These are phyloP conservation scores for Oryza glaberrima DNA, from an alignment of 176 grass and related monocot species.

Conservation along the genomic window DNA sequence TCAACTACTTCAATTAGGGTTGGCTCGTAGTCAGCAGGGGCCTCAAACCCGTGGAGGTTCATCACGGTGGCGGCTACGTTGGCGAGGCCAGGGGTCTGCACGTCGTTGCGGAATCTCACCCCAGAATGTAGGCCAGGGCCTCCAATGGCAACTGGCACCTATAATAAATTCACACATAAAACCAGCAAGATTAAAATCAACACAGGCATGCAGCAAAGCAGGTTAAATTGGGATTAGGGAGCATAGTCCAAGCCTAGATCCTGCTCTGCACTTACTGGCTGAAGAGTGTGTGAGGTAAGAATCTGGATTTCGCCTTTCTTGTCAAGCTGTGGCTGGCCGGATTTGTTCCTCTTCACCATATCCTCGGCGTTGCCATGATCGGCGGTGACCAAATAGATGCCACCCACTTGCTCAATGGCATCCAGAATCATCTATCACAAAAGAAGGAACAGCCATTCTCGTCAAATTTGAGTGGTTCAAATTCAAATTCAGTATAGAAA, in stretches of 20 bases:
- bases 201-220: not conserved
- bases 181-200: slow-evolving; percentile 20
- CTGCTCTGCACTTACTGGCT: slow-evolving; percentile 66
- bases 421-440: slow-evolving; percentile 81
- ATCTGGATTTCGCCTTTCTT: slow-evolving; percentile 84
- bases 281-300: slow-evolving; percentile 95
- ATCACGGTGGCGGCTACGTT: slow-evolving; percentile 93
- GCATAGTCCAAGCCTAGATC: not conserved
- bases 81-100: slow-evolving; percentile 72
- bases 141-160: slow-evolving; percentile 97
- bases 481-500: not conserved
- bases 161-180: slow-evolving; percentile 34
- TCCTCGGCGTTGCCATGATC: slow-evolving; percentile 99
- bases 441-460: not conserved
- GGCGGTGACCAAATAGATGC: slow-evolving; percentile 92
- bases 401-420: slow-evolving; percentile 86
- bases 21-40: slow-evolving; percentile 81
- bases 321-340: slow-evolving; percentile 68
- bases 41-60: slow-evolving; percentile 91
- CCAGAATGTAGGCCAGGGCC: slow-evolving; percentile 78
- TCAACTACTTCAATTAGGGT: slow-evolving; percentile 82
- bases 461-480: not conserved
- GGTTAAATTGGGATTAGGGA: not conserved
- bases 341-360: slow-evolving; percentile 97
- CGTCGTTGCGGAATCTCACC: slow-evolving; percentile 68